A percentile compares a stretch with the other conserved stretches of the same genome.
Conservation (phyloP, 352 stramenopile genomes). For the Pythium aristosporum region DNA sequence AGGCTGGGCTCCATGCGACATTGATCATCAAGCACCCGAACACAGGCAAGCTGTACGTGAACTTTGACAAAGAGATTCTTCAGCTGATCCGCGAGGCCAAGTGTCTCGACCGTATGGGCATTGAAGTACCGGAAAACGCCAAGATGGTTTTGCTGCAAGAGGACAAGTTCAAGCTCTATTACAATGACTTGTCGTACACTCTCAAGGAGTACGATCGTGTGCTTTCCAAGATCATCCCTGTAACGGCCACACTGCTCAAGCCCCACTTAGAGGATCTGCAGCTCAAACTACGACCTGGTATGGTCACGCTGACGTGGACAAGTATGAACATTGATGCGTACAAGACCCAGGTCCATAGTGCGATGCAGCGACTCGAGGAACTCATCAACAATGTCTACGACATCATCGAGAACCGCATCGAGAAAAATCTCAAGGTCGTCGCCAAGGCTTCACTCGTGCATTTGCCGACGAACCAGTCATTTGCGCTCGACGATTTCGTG, state of each 20-base stretch:
- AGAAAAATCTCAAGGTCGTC: constrained; percentile 99
- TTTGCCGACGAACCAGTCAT: constrained; percentile 94
- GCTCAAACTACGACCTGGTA: constrained; percentile 98
- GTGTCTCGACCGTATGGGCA: constrained; percentile 97
- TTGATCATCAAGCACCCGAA: constrained; percentile 98
- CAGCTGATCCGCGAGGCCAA: constrained; percentile 97
- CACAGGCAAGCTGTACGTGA: constrained; percentile 98
- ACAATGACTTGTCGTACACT: constrained; percentile 97
- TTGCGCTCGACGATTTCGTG: constrained; percentile 98
- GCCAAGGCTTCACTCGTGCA: constrained; percentile 98
- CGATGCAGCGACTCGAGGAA: constrained; percentile 95
- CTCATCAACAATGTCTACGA: constrained; percentile 98
- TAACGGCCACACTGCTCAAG: constrained; percentile 94
- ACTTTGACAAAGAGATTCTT: constrained; percentile 98
- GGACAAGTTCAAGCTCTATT: constrained; percentile 99
- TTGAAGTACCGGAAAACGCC: constrained; percentile 97
- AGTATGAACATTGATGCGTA: constrained; percentile 99
- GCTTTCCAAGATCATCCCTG: constrained; percentile 95
- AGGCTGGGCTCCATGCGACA: constrained; percentile 96
- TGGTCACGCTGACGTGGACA: constrained; percentile 99
- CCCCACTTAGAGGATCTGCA: constrained; percentile 99
- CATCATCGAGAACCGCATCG: constrained; percentile 98
- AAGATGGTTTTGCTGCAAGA: constrained; percentile 98
- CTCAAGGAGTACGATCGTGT: constrained; percentile 98
- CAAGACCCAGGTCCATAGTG: constrained; percentile 91